A percentile compares a stretch with the other conserved stretches of the same genome.
Conservation (phyloP, 148 eudicot species). For the Simmondsia chinensis region DNA sequence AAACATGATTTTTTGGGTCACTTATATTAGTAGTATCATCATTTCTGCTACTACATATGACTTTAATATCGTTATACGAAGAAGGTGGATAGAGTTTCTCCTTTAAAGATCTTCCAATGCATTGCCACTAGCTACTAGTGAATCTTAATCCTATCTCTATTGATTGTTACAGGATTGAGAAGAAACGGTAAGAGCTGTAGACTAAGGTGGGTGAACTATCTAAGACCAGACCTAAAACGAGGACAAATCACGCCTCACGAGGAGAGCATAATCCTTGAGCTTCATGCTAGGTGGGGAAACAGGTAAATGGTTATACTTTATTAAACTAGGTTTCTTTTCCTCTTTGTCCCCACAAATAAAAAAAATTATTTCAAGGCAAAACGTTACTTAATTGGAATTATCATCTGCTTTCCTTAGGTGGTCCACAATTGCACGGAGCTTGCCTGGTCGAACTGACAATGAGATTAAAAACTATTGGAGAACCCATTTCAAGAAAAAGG, state of each 20-base stretch:
- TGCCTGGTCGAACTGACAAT: constrained; percentile 78
- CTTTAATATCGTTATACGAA: neutral
- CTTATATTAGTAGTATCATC: neutral
- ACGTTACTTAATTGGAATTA: neutral
- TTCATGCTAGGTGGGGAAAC: constrained; percentile 81
- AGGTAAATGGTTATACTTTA: constrained; percentile 23
- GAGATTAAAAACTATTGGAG: constrained; percentile 87
- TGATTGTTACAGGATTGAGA: constrained; percentile 27
- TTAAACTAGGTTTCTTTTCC: neutral
- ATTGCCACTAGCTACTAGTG: no score
- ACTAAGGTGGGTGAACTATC: constrained; percentile 68
- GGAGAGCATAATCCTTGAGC: constrained; percentile 45
- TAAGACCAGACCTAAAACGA: constrained; percentile 71
- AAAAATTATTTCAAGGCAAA: neutral
- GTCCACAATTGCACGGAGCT: constrained; percentile 74
- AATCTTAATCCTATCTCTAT: neutral
- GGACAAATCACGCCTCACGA: constrained; percentile 71
- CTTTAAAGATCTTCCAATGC: no score
- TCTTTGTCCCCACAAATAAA: neutral
- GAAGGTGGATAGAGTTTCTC: no score
- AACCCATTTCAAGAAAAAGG: constrained; percentile 73
- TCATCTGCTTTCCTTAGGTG: constrained; percentile 26
- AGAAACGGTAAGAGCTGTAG: constrained; percentile 74
- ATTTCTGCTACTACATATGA: neutral
- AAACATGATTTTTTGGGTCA: no score